Percentiles rank a stretch among this genome's conserved stretches.
phyloP scores from a whole-genome alignment of 495 filamentous ascomycete species.

The Talaromyces adpressus region DNA sequence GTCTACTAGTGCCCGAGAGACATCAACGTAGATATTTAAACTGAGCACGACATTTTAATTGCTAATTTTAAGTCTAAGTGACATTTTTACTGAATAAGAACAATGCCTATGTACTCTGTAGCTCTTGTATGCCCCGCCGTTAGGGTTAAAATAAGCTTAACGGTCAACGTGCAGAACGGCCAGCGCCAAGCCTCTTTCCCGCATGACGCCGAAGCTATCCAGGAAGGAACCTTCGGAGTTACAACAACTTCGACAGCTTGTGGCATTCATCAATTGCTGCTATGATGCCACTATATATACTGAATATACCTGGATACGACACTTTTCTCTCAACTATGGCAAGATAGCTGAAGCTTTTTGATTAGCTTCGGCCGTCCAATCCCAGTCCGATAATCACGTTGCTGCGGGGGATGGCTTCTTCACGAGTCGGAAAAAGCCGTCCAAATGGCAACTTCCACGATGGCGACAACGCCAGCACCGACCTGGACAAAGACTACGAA shows the following conservation, averaged over 20 bases:
- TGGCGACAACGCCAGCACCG: neutral
- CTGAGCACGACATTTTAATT: neutral
- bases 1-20: neutral
- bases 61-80: neutral
- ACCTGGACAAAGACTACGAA: conserved; percentile 4
- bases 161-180: neutral
- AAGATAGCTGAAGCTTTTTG: neutral
- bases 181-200: neutral
- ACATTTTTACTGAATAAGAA: neutral
- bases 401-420: conserved; percentile 1
- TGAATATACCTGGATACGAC: neutral
- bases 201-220: neutral
- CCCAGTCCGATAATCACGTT: neutral
- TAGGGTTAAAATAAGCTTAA: neutral
- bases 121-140: neutral
- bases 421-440: neutral
- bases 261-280: neutral
- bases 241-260: neutral
- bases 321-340: neutral
- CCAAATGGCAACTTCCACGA: neutral
- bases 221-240: neutral
- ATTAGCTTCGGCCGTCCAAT: neutral
- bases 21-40: neutral
- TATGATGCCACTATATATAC: neutral
- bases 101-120: neutral